phyloP scores from a whole-genome alignment of 1,139 yeast genomes.

The Candida anutae region DNA sequence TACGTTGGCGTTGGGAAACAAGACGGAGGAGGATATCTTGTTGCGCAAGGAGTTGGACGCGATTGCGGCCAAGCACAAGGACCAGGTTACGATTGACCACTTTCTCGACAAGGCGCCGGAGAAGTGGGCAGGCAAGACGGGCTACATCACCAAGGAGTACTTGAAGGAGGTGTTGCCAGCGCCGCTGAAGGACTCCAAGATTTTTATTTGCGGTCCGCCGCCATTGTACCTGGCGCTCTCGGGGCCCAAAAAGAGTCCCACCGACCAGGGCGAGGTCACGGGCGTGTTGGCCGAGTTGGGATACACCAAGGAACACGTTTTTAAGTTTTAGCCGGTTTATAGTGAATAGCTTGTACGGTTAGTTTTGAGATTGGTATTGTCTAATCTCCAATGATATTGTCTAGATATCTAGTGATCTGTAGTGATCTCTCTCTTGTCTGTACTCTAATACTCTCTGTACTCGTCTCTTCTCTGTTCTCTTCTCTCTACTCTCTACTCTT shows the following conservation, averaged over 20 bases:
- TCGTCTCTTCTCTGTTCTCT: no score
- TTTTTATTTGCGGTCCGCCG: conserved; percentile 53
- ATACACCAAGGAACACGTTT: conserved; percentile 79
- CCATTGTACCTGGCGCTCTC: conserved; percentile 34
- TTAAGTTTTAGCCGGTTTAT: conserved; percentile 84
- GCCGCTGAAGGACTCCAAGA: conserved; percentile 84
- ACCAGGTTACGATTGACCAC: conserved; percentile 68
- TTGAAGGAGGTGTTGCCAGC: conserved; percentile 48
- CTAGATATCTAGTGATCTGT: no score
- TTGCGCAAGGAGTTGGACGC: conserved; percentile 68
- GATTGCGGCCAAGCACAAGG: conserved; percentile 58
- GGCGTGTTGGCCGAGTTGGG: conserved; percentile 89
- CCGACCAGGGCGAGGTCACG: conserved; percentile 90
- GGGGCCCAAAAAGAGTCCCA: conserved; percentile 77
- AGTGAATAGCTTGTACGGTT: no score
- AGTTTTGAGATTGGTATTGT: no score
- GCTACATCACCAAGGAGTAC: conserved; percentile 30
- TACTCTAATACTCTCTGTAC: no score
- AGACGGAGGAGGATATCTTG: conserved; percentile 69
- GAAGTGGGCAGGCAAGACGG: conserved; percentile 41
- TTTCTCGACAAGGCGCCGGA: conserved; percentile 64
- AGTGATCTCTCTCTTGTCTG: no score
- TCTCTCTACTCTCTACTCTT: no score
- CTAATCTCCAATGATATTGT: no score
- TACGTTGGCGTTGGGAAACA: conserved; percentile 71